A percentile compares a stretch with the other conserved stretches of the same genome.
These are phyloP conservation scores for Capronia coronata DNA, from an alignment of 2,329 filamentous ascomycete species.

Conservation along the genomic window DNA sequence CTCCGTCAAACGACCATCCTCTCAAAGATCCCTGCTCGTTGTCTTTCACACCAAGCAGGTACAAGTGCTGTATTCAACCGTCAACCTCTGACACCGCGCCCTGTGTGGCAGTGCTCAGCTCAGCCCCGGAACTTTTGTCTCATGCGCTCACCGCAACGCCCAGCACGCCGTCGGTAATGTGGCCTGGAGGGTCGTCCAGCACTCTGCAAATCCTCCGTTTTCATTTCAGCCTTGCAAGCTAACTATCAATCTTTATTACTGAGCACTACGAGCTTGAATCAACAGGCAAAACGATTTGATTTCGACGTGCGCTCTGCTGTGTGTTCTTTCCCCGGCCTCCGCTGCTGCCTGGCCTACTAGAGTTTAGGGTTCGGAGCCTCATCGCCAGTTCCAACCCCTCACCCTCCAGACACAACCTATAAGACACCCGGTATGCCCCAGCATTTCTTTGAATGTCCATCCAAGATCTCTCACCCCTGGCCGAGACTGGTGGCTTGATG, in stretches of 20 bases:
- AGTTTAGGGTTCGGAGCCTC: slow-evolving; percentile 2
- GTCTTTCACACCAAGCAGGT: neutral
- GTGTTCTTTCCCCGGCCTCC: neutral
- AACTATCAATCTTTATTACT: neutral
- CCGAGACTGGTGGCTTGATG: neutral
- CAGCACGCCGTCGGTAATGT: neutral
- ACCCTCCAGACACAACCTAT: neutral
- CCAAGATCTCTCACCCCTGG: neutral
- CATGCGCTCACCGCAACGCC: neutral
- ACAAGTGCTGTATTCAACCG: neutral
- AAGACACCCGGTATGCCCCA: neutral
- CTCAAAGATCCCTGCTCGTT: neutral
- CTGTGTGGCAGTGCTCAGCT: slow-evolving; percentile 2
- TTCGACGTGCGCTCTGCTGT: neutral
- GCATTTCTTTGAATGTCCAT: neutral
- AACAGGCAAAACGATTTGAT: neutral
- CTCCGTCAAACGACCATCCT: neutral
- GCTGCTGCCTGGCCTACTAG: neutral
- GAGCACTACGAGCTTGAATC: neutral
- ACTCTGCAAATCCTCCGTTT: neutral
- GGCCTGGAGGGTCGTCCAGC: neutral
- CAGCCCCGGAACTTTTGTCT: neutral
- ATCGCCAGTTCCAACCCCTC: neutral
- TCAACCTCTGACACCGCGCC: neutral
- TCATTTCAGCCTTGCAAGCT: neutral